phyloP scores from a whole-genome alignment of 345 rosid genomes.

The Turnera subulata region DNA sequence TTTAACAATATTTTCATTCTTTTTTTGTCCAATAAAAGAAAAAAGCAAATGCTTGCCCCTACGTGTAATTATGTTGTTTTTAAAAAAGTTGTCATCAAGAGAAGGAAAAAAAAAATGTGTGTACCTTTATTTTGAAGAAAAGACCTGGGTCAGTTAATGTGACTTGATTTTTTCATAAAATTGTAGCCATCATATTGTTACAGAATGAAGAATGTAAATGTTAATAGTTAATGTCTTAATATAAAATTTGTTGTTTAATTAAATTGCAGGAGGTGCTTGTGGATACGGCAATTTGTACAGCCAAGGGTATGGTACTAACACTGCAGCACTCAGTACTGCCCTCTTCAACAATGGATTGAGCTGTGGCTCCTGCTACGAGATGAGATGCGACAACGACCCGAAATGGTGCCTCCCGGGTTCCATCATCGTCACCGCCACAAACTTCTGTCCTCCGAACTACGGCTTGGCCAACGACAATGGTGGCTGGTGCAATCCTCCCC shows the following conservation, averaged over 20 bases:
- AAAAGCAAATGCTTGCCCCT: too few species aligned
- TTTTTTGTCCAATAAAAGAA: too few species aligned
- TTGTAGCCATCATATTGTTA: too few species aligned
- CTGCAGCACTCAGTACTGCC: slow-evolving; percentile 36
- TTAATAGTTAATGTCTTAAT: too few species aligned
- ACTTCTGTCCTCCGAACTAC: slow-evolving; percentile 68
- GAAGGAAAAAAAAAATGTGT: too few species aligned
- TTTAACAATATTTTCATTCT: background rate
- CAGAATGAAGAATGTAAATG: too few species aligned
- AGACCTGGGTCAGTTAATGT: too few species aligned
- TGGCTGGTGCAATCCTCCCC: slow-evolving; percentile 99
- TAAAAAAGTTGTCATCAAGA: too few species aligned
- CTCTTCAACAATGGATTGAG: slow-evolving; percentile 31
- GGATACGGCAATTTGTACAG: slow-evolving; percentile 31
- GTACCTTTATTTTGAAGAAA: too few species aligned
- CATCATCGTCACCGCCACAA: slow-evolving; percentile 28
- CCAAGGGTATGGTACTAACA: slow-evolving; percentile 34
- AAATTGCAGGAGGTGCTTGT: slow-evolving; percentile 29
- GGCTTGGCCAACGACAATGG: slow-evolving; percentile 76
- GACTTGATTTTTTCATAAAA: too few species aligned
- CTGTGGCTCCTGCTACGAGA: slow-evolving; percentile 31
- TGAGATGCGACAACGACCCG: slow-evolving; percentile 27
- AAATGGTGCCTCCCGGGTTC: slow-evolving; percentile 32
- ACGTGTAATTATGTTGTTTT: too few species aligned
- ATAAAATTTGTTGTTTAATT: background rate